Conservation (phyloP, 2,329 filamentous ascomycete genomes). For the Penicillium sclerotiorum region DNA sequence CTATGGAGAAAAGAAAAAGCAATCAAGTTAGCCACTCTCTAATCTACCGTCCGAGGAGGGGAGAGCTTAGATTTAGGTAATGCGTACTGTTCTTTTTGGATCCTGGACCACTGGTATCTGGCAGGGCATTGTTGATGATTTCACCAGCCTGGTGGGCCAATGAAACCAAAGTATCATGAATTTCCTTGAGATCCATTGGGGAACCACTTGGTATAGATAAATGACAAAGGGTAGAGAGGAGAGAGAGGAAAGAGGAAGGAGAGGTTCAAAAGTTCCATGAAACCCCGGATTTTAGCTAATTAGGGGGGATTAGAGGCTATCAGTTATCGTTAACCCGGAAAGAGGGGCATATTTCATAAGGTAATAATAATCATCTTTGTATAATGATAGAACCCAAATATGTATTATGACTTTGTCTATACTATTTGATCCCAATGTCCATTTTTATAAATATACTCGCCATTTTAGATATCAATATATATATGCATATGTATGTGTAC, state of each 20-base stretch:
- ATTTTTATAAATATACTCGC: no score
- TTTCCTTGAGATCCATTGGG: conserved; percentile 40
- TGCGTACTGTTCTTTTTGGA: conserved; percentile 52
- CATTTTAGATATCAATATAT: background rate
- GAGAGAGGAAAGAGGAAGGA: background rate
- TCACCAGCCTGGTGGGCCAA: conserved; percentile 46
- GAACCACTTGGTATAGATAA: conserved; percentile 15
- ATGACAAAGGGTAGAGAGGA: background rate
- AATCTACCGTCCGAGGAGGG: no score
- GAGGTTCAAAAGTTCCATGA: no score
- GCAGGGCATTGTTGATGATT: conserved; percentile 48
- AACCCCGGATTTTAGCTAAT: no score
- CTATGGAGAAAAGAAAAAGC: no score
- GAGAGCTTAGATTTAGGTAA: no score
- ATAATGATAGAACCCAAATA: background rate
- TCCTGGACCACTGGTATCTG: conserved; percentile 37
- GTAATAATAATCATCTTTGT: no score
- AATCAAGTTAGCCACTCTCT: no score
- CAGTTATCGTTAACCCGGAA: no score
- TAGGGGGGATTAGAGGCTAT: no score
- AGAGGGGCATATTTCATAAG: no score
- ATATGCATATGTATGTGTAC: background rate
- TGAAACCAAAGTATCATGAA: conserved; percentile 45
- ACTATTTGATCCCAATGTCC: background rate
- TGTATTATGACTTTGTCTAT: background rate